Evolutionary conservation across 2,329 filamentous ascomycete genomes (phyloP), one percentile per base, ranked within the genome.

Genomic region (Sporothrix globosa): DNA sequence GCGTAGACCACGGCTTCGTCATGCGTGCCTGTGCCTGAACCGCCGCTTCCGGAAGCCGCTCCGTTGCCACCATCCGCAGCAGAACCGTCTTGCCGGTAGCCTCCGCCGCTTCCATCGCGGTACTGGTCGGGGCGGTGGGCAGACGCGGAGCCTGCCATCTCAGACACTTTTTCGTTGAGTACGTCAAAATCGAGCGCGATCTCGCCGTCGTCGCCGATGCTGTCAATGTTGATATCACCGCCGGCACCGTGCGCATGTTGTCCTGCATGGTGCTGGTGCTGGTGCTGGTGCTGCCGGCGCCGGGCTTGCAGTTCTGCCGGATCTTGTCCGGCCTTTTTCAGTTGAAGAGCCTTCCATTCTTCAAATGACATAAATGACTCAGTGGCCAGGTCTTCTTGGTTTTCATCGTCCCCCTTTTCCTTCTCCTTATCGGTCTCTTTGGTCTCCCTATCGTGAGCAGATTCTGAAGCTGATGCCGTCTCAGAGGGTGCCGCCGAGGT

Each of bases 291-390:
- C 82, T 83, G 78, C 76, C 84, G 74, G 84, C 88, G 78, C 82
- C 91, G 77, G 86, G 85, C 80, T 86, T 89, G 80, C 86, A 92
- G 74, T 81, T 91, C 77, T 83, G 93, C 79, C 6, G 83, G 83
- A 69, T 88, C 85, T 77, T 97, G 95, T 14, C 93, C 95, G 3
- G 88, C 90, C 77, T 93, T 92, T 67, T 90, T 92, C 21, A 98
- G 82, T 81, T 97, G 97, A 83, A 94, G 91, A 77, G 91, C 92
- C 82, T 97, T 98, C 96, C 96, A 99, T 76, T 98, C 95, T 78
- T 98, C 96, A 76, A 99, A 99, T 0, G 96, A 97, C 76, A 98
- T 88, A 79, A 98, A 98, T 7, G 93, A 90, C 63, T 79, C 79
- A 2, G 81, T 81, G 61, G 81, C 81, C 60, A 90, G 87, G 74